Conservation (phyloP, 495 filamentous ascomycete genomes). For the Amorphotheca resinae region DNA sequence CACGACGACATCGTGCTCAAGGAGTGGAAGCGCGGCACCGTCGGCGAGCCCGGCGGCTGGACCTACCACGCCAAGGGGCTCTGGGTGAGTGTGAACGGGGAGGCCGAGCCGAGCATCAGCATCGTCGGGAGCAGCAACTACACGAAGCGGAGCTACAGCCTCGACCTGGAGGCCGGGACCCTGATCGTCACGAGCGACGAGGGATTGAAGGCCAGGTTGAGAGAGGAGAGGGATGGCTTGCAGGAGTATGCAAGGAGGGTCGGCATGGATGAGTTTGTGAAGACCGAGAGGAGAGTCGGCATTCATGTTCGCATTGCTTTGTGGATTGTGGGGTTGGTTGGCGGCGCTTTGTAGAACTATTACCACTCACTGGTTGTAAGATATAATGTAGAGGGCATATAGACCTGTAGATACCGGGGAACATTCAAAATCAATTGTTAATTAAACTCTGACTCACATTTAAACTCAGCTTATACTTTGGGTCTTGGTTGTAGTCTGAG, state of each 20-base stretch:
- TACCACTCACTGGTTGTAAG: too few relatives aligned
- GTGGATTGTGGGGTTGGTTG: conserved; percentile 71
- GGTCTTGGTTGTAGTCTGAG: too few relatives aligned
- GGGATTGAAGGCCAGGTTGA: conserved; percentile 56
- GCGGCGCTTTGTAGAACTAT: conserved; percentile 46
- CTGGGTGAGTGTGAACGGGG: conserved; percentile 66
- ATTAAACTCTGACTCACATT: too few relatives aligned
- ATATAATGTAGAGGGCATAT: conserved; percentile 1
- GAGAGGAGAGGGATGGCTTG: conserved; percentile 67
- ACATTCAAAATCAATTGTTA: too few relatives aligned
- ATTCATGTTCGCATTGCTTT: conserved; percentile 79
- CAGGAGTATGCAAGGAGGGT: conserved; percentile 53
- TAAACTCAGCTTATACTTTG: too few relatives aligned
- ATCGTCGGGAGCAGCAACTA: conserved; percentile 91
- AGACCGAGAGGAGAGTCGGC: conserved; percentile 68
- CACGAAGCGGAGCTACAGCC: conserved; percentile 80
- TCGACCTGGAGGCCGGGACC: conserved; percentile 81
- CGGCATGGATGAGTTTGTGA: conserved; percentile 62
- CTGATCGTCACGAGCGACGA: conserved; percentile 73
- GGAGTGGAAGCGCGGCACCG: conserved; percentile 80
- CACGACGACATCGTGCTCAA: conserved; percentile 52
- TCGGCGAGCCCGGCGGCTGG: conserved; percentile 74
- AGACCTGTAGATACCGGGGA: too few relatives aligned
- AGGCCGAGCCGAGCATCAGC: conserved; percentile 55
- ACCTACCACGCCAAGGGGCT: conserved; percentile 97